A percentile compares a stretch with the other conserved stretches of the same genome.
phyloP scores from a whole-genome alignment of 2,329 filamentous ascomycete genomes.

The Microcyclospora tardicrescens region DNA sequence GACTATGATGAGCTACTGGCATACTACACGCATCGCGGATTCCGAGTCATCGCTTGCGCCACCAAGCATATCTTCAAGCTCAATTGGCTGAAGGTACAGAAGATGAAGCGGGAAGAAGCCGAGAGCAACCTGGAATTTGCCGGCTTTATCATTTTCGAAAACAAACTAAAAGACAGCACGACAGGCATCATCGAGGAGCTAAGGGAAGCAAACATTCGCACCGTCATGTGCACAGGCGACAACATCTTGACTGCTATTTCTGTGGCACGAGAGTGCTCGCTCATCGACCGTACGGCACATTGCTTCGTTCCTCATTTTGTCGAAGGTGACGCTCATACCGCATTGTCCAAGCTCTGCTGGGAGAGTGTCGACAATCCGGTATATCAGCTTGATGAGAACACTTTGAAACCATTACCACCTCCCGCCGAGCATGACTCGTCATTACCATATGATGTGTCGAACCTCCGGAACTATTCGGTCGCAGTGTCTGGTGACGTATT shows the following conservation, averaged over 20 bases:
- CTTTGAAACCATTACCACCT: conserved; percentile 62
- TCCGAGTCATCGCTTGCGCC: conserved; percentile 90
- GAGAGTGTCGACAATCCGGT: conserved; percentile 84
- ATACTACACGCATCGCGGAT: conserved; percentile 90
- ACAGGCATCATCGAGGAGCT: conserved; percentile 71
- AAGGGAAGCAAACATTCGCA: conserved; percentile 67
- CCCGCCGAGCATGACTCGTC: conserved; percentile 65
- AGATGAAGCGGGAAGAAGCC: conserved; percentile 76
- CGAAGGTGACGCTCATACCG: conserved; percentile 62
- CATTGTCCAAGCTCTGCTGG: conserved; percentile 66
- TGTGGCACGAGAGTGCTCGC: conserved; percentile 76
- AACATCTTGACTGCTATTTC: conserved; percentile 96
- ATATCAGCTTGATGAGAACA: conserved; percentile 65
- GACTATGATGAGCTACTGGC: conserved; percentile 84
- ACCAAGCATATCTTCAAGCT: conserved; percentile 77
- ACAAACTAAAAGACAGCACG: conserved; percentile 88
- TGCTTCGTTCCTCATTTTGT: conserved; percentile 88
- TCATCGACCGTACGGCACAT: conserved; percentile 68
- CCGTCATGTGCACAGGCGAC: conserved; percentile 95
- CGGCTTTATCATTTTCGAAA: conserved; percentile 97
- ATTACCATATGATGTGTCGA: conserved; percentile 70
- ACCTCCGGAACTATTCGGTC: conserved; percentile 72
- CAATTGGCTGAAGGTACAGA: conserved; percentile 88
- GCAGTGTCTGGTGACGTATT: conserved; percentile 91
- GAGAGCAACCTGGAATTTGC: conserved; percentile 77